Evolutionary conservation across 768 basidiomycete species (phyloP).

Genomic region (Boletus rex-veris): DNA sequence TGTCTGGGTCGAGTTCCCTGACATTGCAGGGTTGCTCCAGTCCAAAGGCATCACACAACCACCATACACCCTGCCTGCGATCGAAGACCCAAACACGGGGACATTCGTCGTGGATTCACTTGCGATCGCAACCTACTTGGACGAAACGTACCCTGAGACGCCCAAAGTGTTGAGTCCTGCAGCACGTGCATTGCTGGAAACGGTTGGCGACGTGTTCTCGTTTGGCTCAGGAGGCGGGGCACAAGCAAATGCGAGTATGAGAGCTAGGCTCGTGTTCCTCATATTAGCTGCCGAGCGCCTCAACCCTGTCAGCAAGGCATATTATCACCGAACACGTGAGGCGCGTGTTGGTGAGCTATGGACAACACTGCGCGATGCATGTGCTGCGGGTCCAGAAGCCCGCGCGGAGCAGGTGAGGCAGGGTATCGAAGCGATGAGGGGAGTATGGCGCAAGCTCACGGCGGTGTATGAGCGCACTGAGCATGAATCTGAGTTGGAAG

Average conservation of each 20-base stretch:
- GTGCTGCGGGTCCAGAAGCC: conserved; percentile 24
- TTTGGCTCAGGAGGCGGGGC: conserved; percentile 1
- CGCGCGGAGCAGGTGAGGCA: conserved; percentile 22
- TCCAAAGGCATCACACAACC: conserved; percentile 25
- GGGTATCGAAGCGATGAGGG: conserved; percentile 17
- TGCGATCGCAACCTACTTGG: conserved; percentile 49
- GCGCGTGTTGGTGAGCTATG: conserved; percentile 36
- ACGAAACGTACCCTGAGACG: conserved; percentile 44
- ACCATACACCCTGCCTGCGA: conserved; percentile 45
- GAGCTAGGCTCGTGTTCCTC: conserved; percentile 16
- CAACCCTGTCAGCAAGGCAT: conserved; percentile 32
- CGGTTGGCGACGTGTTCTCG: conserved; percentile 22
- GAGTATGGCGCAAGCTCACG: conserved; percentile 25
- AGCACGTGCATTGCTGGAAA: conserved; percentile 32
- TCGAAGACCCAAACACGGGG: conserved; percentile 44
- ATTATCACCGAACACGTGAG: conserved; percentile 39
- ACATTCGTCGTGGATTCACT: conserved; percentile 40
- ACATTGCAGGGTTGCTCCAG: conserved; percentile 36
- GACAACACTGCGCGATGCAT: conserved; percentile 24
- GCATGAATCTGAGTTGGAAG: background rate
- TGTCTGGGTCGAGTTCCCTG: conserved; percentile 36
- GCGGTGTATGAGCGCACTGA: conserved; percentile 8
- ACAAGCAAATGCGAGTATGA: background rate
- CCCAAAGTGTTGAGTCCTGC: conserved; percentile 37
- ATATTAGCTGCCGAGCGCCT: conserved; percentile 27